Conservation (phyloP, 495 filamentous ascomycete species). For the Geopyxis carbonaria region DNA sequence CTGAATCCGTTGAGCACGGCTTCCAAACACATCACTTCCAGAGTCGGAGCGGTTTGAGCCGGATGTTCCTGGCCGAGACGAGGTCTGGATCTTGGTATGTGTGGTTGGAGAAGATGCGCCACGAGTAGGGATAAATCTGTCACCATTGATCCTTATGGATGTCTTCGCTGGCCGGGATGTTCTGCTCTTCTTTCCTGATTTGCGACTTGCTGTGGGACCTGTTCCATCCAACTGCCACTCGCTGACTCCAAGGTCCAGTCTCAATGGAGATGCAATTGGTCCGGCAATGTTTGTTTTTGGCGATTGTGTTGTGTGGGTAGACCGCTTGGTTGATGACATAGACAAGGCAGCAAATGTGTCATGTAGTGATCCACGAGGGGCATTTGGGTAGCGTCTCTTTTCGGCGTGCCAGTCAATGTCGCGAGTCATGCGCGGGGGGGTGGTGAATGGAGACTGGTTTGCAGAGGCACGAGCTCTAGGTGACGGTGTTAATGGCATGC, state of each 20-base stretch:
- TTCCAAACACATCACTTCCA: conserved; percentile 15
- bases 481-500: conserved; percentile 86
- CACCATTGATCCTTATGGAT: conserved; percentile 65
- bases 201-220: conserved; percentile 45
- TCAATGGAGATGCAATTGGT: conserved; percentile 39
- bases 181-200: conserved; percentile 48
- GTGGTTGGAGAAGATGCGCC: conserved; percentile 73
- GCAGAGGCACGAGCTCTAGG: conserved; percentile 43
- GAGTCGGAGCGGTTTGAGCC: conserved; percentile 31
- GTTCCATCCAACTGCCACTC: conserved; percentile 85
- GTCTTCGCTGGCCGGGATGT: conserved; percentile 51
- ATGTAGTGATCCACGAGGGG: conserved; percentile 15
- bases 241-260: conserved; percentile 81
- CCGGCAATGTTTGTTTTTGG: conserved; percentile 87
- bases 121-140: conserved; percentile 93
- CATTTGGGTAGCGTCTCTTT: conserved; percentile 9
- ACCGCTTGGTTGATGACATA: conserved; percentile 25
- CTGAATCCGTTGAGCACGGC: conserved; percentile 1
- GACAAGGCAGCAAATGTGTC: conserved; percentile 20
- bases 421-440: conserved; percentile 31
- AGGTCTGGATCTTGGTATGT: conserved; percentile 55
- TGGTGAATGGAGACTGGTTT: conserved; percentile 60
- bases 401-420: conserved; percentile 21
- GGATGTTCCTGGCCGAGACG: conserved; percentile 34
- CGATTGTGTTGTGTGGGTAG: conserved; percentile 43